Conservation (phyloP, 108 stramenopile genomes). For the Cyclotella baltica region DNA sequence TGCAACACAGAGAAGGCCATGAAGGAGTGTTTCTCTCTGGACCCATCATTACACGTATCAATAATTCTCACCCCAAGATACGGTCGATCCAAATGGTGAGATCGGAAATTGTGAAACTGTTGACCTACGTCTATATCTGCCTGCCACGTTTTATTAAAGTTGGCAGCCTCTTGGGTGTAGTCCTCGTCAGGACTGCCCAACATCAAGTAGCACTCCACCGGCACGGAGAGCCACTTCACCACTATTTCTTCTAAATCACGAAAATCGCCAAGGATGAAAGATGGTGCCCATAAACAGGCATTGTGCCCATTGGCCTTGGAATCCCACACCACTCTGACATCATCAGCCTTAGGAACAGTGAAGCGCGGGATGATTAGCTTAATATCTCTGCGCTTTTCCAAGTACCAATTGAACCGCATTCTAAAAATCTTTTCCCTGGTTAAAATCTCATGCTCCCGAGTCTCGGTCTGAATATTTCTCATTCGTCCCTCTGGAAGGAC, state of each 20-base stretch:
- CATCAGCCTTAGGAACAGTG: background rate
- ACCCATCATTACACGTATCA: slow-evolving; percentile 10
- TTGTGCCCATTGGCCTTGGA: slow-evolving; percentile 14
- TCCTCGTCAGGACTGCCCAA: slow-evolving; percentile 15
- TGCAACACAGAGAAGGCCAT: background rate
- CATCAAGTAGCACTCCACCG: slow-evolving; percentile 19
- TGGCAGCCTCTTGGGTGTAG: slow-evolving; percentile 8
- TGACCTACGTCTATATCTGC: slow-evolving; percentile 25
- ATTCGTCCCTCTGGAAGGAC: background rate
- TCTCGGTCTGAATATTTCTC: background rate
- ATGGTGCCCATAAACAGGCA: slow-evolving; percentile 4
- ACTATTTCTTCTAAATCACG: slow-evolving; percentile 22
- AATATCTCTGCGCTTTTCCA: background rate
- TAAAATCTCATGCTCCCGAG: background rate
- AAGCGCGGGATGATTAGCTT: slow-evolving; percentile 13
- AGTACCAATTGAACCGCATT: slow-evolving; percentile 2
- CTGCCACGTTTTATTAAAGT: slow-evolving; percentile 9
- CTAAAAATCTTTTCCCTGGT: slow-evolving; percentile 7
- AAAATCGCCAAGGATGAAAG: slow-evolving; percentile 8
- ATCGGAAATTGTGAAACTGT: slow-evolving; percentile 16
- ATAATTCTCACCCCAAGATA: slow-evolving; percentile 8
- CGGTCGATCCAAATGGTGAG: slow-evolving; percentile 9
- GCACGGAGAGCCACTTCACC: slow-evolving; percentile 21
- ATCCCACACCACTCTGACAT: slow-evolving; percentile 5
- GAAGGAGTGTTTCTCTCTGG: background rate